phyloP scores from a whole-genome alignment of 2,329 filamentous ascomycete species.

The Penicillium sp. region DNA sequence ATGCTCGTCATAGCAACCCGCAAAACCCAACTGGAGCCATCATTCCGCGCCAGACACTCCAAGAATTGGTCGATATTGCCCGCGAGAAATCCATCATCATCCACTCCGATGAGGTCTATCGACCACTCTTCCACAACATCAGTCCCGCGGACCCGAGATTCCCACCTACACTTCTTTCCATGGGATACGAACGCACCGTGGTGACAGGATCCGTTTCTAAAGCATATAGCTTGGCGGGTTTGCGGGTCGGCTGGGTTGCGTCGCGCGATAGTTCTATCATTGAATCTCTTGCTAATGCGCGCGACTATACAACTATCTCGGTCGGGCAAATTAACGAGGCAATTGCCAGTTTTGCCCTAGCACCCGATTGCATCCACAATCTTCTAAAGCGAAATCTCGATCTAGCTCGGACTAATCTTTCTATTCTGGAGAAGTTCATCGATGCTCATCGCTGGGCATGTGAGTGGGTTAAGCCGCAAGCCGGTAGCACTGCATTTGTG shows the following conservation, averaged over 20 bases:
- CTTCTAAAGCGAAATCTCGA: slow-evolving; percentile 63
- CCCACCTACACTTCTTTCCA: slow-evolving; percentile 66
- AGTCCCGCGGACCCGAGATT: slow-evolving; percentile 53
- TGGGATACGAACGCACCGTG: slow-evolving; percentile 69
- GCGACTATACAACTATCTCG: slow-evolving; percentile 83
- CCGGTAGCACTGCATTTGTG: slow-evolving; percentile 77
- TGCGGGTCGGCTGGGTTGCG: slow-evolving; percentile 80
- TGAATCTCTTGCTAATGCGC: slow-evolving; percentile 59
- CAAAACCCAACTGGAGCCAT: slow-evolving; percentile 68
- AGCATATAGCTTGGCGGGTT: slow-evolving; percentile 77
- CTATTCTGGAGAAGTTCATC: slow-evolving; percentile 65
- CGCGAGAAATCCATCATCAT: slow-evolving; percentile 62
- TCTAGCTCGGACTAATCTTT: slow-evolving; percentile 66
- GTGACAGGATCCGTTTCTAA: slow-evolving; percentile 82
- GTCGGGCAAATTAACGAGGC: slow-evolving; percentile 80
- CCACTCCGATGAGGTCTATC: slow-evolving; percentile 78
- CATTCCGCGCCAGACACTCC: slow-evolving; percentile 61
- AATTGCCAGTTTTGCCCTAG: slow-evolving; percentile 72
- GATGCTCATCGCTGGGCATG: slow-evolving; percentile 62
- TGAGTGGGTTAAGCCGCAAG: slow-evolving; percentile 70
- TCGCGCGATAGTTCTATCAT: slow-evolving; percentile 63
- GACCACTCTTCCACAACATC: slow-evolving; percentile 74
- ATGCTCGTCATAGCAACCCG: slow-evolving; percentile 58
- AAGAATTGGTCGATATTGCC: slow-evolving; percentile 63
- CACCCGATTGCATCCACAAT: slow-evolving; percentile 60